Conservation (phyloP, 805 yeast species). For the Candida alai region DNA sequence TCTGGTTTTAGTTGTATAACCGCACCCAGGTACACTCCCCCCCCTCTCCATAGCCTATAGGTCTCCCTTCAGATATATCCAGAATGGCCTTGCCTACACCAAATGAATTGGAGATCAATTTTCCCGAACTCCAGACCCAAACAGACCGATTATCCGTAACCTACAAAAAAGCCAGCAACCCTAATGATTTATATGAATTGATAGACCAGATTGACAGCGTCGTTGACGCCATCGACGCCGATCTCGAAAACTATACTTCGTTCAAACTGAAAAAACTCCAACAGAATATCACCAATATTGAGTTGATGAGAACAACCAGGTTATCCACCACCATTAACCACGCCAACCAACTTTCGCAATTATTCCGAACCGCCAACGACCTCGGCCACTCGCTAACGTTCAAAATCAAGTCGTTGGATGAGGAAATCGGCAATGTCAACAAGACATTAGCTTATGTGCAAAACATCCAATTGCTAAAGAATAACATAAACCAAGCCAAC, state of each 20-base stretch:
- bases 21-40: no score
- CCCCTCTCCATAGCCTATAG: no score
- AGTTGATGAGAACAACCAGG: constrained; percentile 59
- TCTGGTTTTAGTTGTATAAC: no score
- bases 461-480: constrained; percentile 61
- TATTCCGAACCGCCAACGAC: constrained; percentile 58
- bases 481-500: constrained; percentile 59
- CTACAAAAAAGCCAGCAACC: constrained; percentile 21
- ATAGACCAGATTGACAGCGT: constrained; percentile 25
- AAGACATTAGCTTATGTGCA: constrained; percentile 61
- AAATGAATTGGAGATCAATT: no score
- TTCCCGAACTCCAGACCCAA: no score
- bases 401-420: constrained; percentile 65
- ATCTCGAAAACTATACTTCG: constrained; percentile 21
- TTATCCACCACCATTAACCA: constrained; percentile 56
- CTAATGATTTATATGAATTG: constrained; percentile 26
- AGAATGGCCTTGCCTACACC: no score
- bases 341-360: constrained; percentile 52
- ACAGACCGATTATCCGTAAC: no score
- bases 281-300: constrained; percentile 45
- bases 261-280: constrained; percentile 28
- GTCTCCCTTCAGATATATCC: no score
- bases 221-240: constrained; percentile 21
- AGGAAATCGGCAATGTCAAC: constrained; percentile 62
- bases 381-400: constrained; percentile 66